phyloP scores from a whole-genome alignment of 371 early-diverging fungal species.

The Paraphysoderma sedebokerense region DNA sequence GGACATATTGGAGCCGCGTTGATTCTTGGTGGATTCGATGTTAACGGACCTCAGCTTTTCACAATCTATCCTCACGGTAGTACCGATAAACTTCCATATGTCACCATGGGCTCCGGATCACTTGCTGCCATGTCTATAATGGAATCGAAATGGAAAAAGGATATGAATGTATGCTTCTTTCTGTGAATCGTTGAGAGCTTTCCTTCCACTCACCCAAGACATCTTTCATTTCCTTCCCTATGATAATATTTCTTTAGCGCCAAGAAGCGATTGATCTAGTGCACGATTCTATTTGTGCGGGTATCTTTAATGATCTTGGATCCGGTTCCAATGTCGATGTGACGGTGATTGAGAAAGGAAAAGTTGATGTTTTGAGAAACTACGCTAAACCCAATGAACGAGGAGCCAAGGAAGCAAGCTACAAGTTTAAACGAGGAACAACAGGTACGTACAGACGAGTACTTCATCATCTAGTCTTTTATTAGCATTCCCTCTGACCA shows the following conservation, averaged over 20 bases:
- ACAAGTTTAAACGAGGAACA: slow-evolving; percentile 30
- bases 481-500: background rate
- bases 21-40: slow-evolving; percentile 93
- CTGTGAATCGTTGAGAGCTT: background rate
- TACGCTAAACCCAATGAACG: slow-evolving; percentile 79
- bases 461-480: background rate
- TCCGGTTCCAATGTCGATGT: slow-evolving; percentile 98
- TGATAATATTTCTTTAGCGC: slow-evolving; percentile 26
- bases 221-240: slow-evolving; percentile 2
- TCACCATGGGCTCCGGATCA: slow-evolving; percentile 97
- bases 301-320: slow-evolving; percentile 98
- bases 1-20: slow-evolving; percentile 96
- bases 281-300: slow-evolving; percentile 89
- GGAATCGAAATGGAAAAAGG: slow-evolving; percentile 70
- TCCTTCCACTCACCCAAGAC: background rate
- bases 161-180: slow-evolving; percentile 47
- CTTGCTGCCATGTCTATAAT: slow-evolving; percentile 96
- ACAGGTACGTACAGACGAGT: slow-evolving; percentile 15
- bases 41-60: slow-evolving; percentile 81
- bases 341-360: slow-evolving; percentile 67
- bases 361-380: slow-evolving; percentile 69
- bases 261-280: slow-evolving; percentile 90
- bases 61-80: slow-evolving; percentile 96
- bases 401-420: slow-evolving; percentile 64
- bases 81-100: slow-evolving; percentile 88